A percentile compares a stretch with the other conserved stretches of the same genome.
Conservation (phyloP, 1,284 basidiomycete species). For the Ganoderma lingzhi region DNA sequence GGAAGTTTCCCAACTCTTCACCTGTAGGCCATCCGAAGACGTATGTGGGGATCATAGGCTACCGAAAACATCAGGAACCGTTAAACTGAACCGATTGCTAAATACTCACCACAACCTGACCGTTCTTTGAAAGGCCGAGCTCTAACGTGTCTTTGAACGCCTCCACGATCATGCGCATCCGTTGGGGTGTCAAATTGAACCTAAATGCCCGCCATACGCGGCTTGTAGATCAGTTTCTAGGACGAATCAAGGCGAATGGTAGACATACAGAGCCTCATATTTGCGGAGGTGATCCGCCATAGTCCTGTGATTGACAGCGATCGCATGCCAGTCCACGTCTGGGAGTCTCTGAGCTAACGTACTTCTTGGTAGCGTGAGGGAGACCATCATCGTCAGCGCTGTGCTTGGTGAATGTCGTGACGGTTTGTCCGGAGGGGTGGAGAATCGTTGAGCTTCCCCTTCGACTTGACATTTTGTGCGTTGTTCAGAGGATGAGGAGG, state of each 20-base stretch:
- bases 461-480: conserved; percentile 54
- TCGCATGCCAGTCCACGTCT: conserved; percentile 33
- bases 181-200: conserved; percentile 88
- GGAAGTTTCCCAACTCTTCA: conserved; percentile 88
- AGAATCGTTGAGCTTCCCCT: conserved; percentile 79
- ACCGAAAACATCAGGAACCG: conserved; percentile 15
- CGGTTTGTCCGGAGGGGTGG: conserved; percentile 76
- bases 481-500: conserved; percentile 5
- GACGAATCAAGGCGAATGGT: background rate
- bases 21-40: conserved; percentile 98
- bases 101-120: conserved; percentile 88
- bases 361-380: conserved; percentile 90
- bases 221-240: background rate
- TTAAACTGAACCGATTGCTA: background rate
- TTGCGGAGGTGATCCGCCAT: conserved; percentile 92
- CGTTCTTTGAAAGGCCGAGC: conserved; percentile 82
- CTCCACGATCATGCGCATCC: conserved; percentile 98
- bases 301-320: conserved; percentile 56
- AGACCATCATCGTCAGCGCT: conserved; percentile 79
- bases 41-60: conserved; percentile 96
- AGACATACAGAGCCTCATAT: conserved; percentile 80
- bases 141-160: conserved; percentile 95
- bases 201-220: conserved; percentile 44
- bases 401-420: conserved; percentile 82
- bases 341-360: conserved; percentile 37